Evolutionary conservation across 148 eudicot species (phyloP).

Genomic region (Camellia japonica): DNA sequence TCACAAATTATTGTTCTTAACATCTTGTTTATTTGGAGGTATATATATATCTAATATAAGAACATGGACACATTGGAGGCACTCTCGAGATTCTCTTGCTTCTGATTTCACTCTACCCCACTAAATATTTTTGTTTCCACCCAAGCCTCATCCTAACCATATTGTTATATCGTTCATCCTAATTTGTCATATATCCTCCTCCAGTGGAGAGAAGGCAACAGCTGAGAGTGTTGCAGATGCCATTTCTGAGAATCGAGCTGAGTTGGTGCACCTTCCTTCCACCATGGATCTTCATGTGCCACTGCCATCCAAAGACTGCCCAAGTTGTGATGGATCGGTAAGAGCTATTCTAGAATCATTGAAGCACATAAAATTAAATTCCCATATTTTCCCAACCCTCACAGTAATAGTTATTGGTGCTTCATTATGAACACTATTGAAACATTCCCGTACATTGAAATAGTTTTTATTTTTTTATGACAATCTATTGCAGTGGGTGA

Average conservation of each 20-base stretch:
- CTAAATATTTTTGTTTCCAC: neutral
- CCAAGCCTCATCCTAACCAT: neutral
- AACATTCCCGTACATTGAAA: neutral
- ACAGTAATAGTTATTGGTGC: neutral
- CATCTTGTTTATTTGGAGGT: too few species aligned
- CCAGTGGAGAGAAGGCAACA: conserved; percentile 91
- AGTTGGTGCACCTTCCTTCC: conserved; percentile 76
- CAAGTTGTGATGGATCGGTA: conserved; percentile 84
- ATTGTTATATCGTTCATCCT: neutral
- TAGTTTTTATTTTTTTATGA: too few species aligned
- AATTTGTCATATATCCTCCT: conserved; percentile 7
- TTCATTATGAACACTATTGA: neutral
- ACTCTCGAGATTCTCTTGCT: neutral
- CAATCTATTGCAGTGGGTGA: too few species aligned
- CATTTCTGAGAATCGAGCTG: conserved; percentile 78
- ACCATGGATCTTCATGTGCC: conserved; percentile 61
- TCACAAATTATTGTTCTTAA: too few species aligned
- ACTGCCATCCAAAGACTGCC: conserved; percentile 83
- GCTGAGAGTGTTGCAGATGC: conserved; percentile 77
- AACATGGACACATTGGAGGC: neutral
- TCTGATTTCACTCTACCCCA: neutral
- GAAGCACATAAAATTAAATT: neutral
- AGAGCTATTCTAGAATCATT: conserved; percentile 22
- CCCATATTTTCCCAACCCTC: neutral
- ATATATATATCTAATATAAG: neutral